Evolutionary conservation across 1,139 yeast genomes (phyloP), one percentile per base, ranked within the genome.

Genomic region (Blastobotrys apis): DNA sequence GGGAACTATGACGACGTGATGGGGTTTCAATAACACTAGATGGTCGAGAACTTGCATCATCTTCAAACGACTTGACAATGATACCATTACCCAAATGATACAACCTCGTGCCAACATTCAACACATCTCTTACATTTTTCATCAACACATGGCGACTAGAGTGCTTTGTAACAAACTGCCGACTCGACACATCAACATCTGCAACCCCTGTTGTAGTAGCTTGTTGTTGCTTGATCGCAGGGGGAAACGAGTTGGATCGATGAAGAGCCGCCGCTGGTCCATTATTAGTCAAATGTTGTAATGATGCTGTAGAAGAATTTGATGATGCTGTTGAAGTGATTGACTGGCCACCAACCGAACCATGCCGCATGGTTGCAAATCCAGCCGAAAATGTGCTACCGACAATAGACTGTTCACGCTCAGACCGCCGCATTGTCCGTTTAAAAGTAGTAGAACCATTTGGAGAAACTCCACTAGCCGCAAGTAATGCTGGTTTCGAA

Each of bases 51-150:
- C 57, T 51, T 13, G 54, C 57, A 5, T 63, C 71, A 15, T 65
- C 68, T 23, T 57, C 60, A 31, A 73, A 59, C 0, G 81, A 68
- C 59, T 81, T 81, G 59, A 81, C 74, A 5, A 81, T 72, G 23
- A 81, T 65, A 31, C 74, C 76, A 36, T 73, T 71, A 29, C 71
- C 71, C 33, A 79, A 68, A 49, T 72, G 77, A 51, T 78, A 76
- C 30, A 77, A 66, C 41, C 71, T 72, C 17, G 78, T 71, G 26
- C 77, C 81, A 42, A 77, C 72, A 52, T 80, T 78, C 54, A 81
- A 74, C 5, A 78, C 68, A 56, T 81, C 87, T 39, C 81, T 69
- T 19, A 81, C 72, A 37, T 72, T 71, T 45, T 72, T 73, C 57
- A 79, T 65, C 41, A 80, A 63, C 4, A 70, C 68, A 52, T 77